A percentile compares a stretch with the other conserved stretches of the same genome.
These are phyloP conservation scores for Byssothecium circinans DNA, from an alignment of 2,329 filamentous ascomycete species.

Conservation along the genomic window DNA sequence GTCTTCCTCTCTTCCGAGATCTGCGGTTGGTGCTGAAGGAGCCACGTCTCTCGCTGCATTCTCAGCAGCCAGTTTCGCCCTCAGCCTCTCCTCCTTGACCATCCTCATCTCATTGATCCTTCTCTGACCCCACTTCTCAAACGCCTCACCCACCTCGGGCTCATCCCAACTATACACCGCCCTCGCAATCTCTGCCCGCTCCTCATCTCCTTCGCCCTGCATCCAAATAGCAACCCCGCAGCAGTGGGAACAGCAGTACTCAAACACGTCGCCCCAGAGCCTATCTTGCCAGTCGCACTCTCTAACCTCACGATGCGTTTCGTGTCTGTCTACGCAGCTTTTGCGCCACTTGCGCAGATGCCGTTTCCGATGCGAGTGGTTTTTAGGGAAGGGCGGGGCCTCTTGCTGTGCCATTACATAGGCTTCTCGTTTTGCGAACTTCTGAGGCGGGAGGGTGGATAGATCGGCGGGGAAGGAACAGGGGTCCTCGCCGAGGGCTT, in stretches of 20 bases:
- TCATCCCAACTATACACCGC: neutral
- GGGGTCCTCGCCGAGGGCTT: neutral
- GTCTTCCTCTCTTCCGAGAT: neutral
- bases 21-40: neutral
- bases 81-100: constrained; percentile 12
- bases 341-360: neutral
- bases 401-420: constrained; percentile 1
- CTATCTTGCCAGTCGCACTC: neutral
- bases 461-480: constrained; percentile 1
- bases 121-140: constrained; percentile 8
- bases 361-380: neutral
- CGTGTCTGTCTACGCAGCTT: neutral
- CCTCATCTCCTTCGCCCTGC: neutral
- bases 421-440: constrained; percentile 6
- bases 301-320: neutral
- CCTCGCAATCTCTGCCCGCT: neutral
- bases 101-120: constrained; percentile 12
- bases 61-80: neutral
- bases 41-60: neutral
- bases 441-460: neutral
- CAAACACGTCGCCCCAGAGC: neutral
- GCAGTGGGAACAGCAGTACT: neutral
- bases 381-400: neutral
- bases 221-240: neutral
- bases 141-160: constrained; percentile 8